Conservation (phyloP, 257 asterid genomes). For the Petrea volubilis region DNA sequence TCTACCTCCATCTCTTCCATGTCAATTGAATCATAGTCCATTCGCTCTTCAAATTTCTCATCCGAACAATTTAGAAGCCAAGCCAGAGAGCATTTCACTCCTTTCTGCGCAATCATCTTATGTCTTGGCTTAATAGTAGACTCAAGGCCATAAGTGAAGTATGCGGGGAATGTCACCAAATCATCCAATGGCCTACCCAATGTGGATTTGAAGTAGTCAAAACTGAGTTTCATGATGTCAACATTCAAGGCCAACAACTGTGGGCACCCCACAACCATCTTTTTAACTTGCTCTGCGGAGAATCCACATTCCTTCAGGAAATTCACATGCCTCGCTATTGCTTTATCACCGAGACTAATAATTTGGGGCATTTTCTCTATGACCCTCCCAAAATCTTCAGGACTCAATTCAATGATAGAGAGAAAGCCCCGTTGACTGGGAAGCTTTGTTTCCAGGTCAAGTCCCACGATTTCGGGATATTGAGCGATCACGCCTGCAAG, state of each 20-base stretch:
- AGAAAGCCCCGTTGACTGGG: constrained; percentile 52
- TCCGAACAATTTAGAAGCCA: constrained; percentile 93
- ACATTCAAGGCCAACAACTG: constrained; percentile 84
- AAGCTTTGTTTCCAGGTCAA: constrained; percentile 59
- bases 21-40: constrained; percentile 74
- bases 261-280: constrained; percentile 86
- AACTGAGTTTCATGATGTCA: constrained; percentile 75
- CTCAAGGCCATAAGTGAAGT: constrained; percentile 86
- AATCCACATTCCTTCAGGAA: constrained; percentile 71
- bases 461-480: constrained; percentile 85
- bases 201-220: constrained; percentile 53
- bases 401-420: constrained; percentile 47
- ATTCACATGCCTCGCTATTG: constrained; percentile 66
- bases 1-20: constrained; percentile 74
- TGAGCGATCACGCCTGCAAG: constrained; percentile 76
- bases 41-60: constrained; percentile 82
- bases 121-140: constrained; percentile 81
- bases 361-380: constrained; percentile 90
- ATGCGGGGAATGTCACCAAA: constrained; percentile 84
- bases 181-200: constrained; percentile 90
- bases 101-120: constrained; percentile 56
- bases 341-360: constrained; percentile 61
- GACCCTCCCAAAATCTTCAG: constrained; percentile 77
- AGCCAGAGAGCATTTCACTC: constrained; percentile 77
- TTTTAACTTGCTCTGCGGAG: constrained; percentile 60